These are phyloP conservation scores for Talaromyces atroroseus DNA, from an alignment of 2,329 filamentous ascomycete genomes.

Conservation along the genomic window DNA sequence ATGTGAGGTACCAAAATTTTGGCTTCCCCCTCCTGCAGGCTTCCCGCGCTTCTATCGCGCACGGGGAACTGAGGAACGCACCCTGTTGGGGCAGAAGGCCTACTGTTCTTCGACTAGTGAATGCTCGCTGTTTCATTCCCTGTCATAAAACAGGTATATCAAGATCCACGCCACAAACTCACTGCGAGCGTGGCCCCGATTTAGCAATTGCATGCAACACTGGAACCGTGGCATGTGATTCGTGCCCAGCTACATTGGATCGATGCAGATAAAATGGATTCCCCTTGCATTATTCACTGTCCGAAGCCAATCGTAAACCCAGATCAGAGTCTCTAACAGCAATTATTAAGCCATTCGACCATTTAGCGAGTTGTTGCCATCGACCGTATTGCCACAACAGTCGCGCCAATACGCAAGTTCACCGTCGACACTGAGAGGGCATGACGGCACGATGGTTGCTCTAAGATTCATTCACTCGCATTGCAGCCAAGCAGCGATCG, in stretches of 20 bases:
- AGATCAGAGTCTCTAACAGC: slow-evolving; percentile 1
- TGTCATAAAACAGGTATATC: slow-evolving; percentile 31
- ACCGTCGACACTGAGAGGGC: background rate
- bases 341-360: slow-evolving; percentile 6
- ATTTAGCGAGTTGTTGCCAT: background rate
- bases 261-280: slow-evolving; percentile 23
- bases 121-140: slow-evolving; percentile 16
- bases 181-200: slow-evolving; percentile 18
- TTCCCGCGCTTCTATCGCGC: slow-evolving; percentile 3
- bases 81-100: slow-evolving; percentile 5
- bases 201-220: slow-evolving; percentile 6
- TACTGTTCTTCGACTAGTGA: background rate
- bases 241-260: slow-evolving; percentile 27
- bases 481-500: slow-evolving; percentile 1
- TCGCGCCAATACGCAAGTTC: background rate
- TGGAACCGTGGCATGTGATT: slow-evolving; percentile 28
- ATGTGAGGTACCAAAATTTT: background rate
- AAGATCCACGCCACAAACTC: slow-evolving; percentile 28
- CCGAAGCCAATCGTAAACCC: slow-evolving; percentile 22
- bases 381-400: background rate
- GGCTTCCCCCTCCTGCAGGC: background rate
- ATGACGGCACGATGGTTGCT: background rate
- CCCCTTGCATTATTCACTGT: slow-evolving; percentile 35
- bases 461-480: background rate
- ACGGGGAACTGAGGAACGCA: slow-evolving; percentile 6